Evolutionary conservation across 2,329 filamentous ascomycete species (phyloP), one percentile per base, ranked within the genome.

Genomic region (Penicillium glabrum): DNA sequence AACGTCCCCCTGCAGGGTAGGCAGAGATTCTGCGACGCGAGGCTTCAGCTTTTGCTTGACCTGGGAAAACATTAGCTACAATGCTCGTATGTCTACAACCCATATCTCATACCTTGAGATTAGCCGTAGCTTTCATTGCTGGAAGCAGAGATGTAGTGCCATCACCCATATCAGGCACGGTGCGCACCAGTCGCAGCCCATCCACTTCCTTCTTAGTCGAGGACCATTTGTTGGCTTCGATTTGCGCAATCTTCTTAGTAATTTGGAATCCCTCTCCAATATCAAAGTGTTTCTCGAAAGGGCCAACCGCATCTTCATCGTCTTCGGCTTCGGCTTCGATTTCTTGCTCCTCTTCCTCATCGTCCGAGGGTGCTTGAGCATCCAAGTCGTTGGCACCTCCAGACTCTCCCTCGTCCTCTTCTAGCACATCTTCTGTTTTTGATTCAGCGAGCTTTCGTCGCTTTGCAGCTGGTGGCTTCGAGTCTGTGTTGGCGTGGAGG

Each of bases 231-330:
- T 79, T 80, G 11, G 75, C 69, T 7, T 75, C 68, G 29, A 80
- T 75, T 21, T 77, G 73, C 57, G 81, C 75, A 35, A 84, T 67
- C 35, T 75, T 83, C 63, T 77, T 75, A 1, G 81, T 76, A 8
- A 91, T 75, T 43, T 82, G 74, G 6, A 82, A 79, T 48, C 89
- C 84, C 46, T 93, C 83, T 0, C 87, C 85, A 43, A 81, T 81
- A 33, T 86, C 84, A 70, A 96, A 96, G 74, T 97, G 93, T 8
- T 79, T 76, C 61, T 95, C 89, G 68, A 96, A 97, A 0, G 91
- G 89, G 71, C 96, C 90, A 5, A 75, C 76, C 27, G 77, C 69
- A 44, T 78, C 72, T n/a, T 73, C 41, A 16, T 73, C 63, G 6
- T 71, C 55, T 11, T 51, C 56, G 26, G 47, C 43, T 19, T 51